A percentile compares a stretch with the other conserved stretches of the same genome.
phyloP scores from a whole-genome alignment of 768 basidiomycete species.

The Hygrophorus russula region DNA sequence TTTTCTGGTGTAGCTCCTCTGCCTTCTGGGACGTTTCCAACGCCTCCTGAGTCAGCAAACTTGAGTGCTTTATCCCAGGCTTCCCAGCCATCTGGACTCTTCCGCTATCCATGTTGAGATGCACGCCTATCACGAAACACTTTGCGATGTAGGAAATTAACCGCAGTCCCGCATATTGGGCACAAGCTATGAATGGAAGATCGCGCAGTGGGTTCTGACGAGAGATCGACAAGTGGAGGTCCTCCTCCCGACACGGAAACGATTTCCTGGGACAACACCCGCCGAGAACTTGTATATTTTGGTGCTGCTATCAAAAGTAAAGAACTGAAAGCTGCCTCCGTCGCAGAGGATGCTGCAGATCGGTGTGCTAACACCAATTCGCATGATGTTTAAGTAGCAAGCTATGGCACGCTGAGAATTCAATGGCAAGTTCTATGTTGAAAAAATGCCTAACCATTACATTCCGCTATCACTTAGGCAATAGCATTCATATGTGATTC shows the following conservation, averaged over 20 bases:
- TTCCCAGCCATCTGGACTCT: conserved; percentile 1
- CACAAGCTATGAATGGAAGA: conserved; percentile 3
- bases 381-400: conserved; percentile 2
- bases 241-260: not conserved
- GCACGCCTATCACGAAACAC: not conserved
- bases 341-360: conserved; percentile 6
- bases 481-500: conserved; percentile 4
- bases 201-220: not conserved
- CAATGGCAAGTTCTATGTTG: conserved; percentile 1
- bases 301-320: not conserved
- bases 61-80: not conserved
- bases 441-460: not conserved
- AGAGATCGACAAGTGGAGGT: not conserved
- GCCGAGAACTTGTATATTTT: not conserved
- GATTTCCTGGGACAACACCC: not conserved
- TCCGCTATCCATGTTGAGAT: too few species aligned
- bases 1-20: conserved; percentile 1
- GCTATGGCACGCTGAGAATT: not conserved
- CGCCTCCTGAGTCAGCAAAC: not conserved
- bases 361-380: not conserved
- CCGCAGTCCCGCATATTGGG: conserved; percentile 1
- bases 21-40: not conserved
- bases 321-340: conserved; percentile 1
- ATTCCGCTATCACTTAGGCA: conserved; percentile 4
- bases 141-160: conserved; percentile 1